Conservation (phyloP, 2,329 filamentous ascomycete species). For the Aspergillus sclerotialis region DNA sequence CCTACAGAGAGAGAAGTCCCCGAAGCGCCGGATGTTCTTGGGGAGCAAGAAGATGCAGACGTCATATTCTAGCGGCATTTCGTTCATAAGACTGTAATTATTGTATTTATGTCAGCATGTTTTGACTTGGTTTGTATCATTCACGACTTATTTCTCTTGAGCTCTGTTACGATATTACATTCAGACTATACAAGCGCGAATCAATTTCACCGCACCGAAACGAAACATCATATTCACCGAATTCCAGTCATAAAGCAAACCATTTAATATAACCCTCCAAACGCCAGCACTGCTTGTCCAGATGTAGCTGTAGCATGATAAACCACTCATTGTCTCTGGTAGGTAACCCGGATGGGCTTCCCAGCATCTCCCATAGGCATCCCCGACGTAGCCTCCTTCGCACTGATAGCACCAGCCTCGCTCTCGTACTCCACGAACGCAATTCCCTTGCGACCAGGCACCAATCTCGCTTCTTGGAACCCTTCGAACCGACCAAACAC, state of each 20-base stretch:
- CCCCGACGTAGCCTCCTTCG: constrained; percentile 87
- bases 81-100: constrained; percentile 5
- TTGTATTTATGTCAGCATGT: constrained; percentile 13
- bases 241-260: constrained; percentile 5
- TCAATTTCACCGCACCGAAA: background rate
- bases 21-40: constrained; percentile 57
- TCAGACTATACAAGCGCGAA: constrained; percentile 1
- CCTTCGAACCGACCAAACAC: constrained; percentile 89
- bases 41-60: constrained; percentile 71
- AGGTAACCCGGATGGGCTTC: constrained; percentile 87
- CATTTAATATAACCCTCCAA: constrained; percentile 15
- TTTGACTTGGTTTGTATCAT: constrained; percentile 7
- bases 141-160: background rate
- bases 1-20: constrained; percentile 32
- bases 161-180: constrained; percentile 1
- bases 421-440: constrained; percentile 96
- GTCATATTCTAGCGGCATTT: constrained; percentile 64
- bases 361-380: constrained; percentile 69
- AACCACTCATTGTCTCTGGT: constrained; percentile 69
- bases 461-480: constrained; percentile 85
- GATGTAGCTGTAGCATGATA: constrained; percentile 10
- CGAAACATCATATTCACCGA: background rate
- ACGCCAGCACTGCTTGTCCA: constrained; percentile 17
- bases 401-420: constrained; percentile 80
- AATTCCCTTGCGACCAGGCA: constrained; percentile 79